Evolutionary conservation across 306 rosid species (phyloP), one percentile per base, ranked within the genome.

Genomic region (Quillaja saponaria): DNA sequence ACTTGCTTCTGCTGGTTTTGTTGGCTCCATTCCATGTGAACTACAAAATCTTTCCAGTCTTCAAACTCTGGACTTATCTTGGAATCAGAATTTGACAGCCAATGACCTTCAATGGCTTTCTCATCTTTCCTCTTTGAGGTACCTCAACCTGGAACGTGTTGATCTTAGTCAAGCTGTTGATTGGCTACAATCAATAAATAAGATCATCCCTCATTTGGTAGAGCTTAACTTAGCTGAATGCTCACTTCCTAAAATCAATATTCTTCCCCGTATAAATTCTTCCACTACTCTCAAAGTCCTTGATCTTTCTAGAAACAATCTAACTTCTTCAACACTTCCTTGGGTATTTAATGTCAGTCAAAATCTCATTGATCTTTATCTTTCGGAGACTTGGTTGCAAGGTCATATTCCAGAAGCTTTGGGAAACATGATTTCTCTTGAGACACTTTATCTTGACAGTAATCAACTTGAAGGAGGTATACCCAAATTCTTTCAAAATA

Each of bases 91-190:
- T 17, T 25, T 64, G 34, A 34, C 7, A 7, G 7, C 41, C 35
- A 18, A 48, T 13, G 42, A 56, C 5, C 58, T 69, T 64, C 41
- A 59, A 16, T 78, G 83, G 76, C 34, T 69, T 49, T 48, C 71
- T 44, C 74, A 19, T 35, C 71, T 74, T 12, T 62, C 64, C 54
- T 54, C 40, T 55, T 44, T 79, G 34, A 74, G 16, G 17, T 13
- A 13, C 41, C 74, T 79, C 57, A 13, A 10, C 20, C 7, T 74
- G 10, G 3, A 42, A 6, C 0, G 0, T 3, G 8, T 28, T 15
- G n/a, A 60, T 69, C 63, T 65, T 34, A 17, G 49, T 48, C 10
- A 3, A 10, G 58, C 15, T 0, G 1, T 6, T 21, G 66, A 78
- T 39, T 73, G 73, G 73, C 25, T n/a, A n/a, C n/a, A n/a, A n/a